Evolutionary conservation across 2,329 filamentous ascomycete species (phyloP).

Genomic region (Aspergillus neotritici): DNA sequence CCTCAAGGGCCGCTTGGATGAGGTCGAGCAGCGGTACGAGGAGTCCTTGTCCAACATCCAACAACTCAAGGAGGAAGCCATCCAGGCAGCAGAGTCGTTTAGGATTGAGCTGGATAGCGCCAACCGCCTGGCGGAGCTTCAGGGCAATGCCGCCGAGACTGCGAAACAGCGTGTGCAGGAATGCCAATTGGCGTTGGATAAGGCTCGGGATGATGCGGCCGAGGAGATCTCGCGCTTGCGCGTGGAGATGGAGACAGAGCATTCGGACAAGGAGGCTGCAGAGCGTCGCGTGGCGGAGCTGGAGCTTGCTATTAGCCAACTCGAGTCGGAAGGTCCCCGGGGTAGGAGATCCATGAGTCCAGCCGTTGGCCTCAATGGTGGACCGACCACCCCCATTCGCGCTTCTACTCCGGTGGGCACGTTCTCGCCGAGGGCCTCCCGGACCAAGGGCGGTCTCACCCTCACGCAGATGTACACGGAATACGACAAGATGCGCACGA

Average conservation of each 20-base stretch:
- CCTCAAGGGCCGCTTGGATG: conserved; percentile 73
- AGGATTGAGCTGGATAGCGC: conserved; percentile 78
- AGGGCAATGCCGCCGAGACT: conserved; percentile 54
- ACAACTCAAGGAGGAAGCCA: conserved; percentile 75
- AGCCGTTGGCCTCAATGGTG: conserved; percentile 48
- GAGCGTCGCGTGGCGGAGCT: conserved; percentile 61
- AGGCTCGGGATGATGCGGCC: conserved; percentile 57
- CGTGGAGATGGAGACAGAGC: conserved; percentile 52
- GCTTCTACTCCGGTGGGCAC: conserved; percentile 45
- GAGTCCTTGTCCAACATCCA: conserved; percentile 77
- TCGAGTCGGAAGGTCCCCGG: conserved; percentile 50
- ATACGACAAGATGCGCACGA: conserved; percentile 59
- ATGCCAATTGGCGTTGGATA: conserved; percentile 51
- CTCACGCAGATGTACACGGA: conserved; percentile 61
- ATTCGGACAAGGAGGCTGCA: conserved; percentile 55
- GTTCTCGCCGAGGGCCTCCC: conserved; percentile 51
- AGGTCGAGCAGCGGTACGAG: conserved; percentile 79
- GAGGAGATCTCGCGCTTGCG: conserved; percentile 51
- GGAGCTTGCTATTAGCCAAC: conserved; percentile 56
- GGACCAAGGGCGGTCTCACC: conserved; percentile 50
- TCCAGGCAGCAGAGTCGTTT: conserved; percentile 78
- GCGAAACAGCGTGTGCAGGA: conserved; percentile 57
- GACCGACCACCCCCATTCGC: conserved; percentile 45
- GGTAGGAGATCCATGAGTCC: conserved; percentile 49
- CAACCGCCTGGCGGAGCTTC: conserved; percentile 70